Evolutionary conservation across 768 basidiomycete genomes (phyloP).

Genomic region (Tricholomella constricta): DNA sequence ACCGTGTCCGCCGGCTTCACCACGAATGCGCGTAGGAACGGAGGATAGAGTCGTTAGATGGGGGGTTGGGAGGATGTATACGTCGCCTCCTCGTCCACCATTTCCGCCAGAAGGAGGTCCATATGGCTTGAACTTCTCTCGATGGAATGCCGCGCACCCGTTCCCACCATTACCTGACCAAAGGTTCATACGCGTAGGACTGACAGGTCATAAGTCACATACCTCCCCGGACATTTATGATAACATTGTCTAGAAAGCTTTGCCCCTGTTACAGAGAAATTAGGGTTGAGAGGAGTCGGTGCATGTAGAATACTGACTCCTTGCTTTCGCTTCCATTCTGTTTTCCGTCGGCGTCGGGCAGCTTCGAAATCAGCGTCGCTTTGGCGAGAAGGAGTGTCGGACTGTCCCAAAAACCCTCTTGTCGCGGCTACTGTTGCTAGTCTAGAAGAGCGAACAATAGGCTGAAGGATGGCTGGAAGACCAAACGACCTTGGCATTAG

Average conservation of each 20-base stretch:
- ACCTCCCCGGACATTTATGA: conserved; percentile 82
- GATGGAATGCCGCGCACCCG: conserved; percentile 91
- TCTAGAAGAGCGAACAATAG: conserved; percentile 5
- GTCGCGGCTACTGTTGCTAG: not conserved
- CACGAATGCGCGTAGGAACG: conserved; percentile 69
- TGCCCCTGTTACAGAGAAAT: conserved; percentile 54
- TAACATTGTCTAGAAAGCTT: conserved; percentile 78
- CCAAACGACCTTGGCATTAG: conserved; percentile 15
- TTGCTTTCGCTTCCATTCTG: conserved; percentile 79
- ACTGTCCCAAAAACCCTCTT: conserved; percentile 3
- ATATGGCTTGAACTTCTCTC: conserved; percentile 80
- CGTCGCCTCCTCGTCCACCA: conserved; percentile 86
- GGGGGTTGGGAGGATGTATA: conserved; percentile 81
- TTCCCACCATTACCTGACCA: conserved; percentile 81
- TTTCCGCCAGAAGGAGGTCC: conserved; percentile 94
- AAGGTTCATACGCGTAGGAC: not conserved
- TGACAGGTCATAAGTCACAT: conserved; percentile 16
- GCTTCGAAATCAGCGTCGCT: conserved; percentile 37
- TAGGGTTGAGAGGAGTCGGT: conserved; percentile 2
- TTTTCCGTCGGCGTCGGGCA: conserved; percentile 51
- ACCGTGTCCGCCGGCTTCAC: conserved; percentile 67
- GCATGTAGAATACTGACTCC: conserved; percentile 42
- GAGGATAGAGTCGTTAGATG: conserved; percentile 77
- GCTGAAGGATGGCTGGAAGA: conserved; percentile 1
- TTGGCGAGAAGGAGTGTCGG: conserved; percentile 4